Base-by-base conservation (phyloP, 1,284 basidiomycete species). In the Sparassis latifolia region DNA sequence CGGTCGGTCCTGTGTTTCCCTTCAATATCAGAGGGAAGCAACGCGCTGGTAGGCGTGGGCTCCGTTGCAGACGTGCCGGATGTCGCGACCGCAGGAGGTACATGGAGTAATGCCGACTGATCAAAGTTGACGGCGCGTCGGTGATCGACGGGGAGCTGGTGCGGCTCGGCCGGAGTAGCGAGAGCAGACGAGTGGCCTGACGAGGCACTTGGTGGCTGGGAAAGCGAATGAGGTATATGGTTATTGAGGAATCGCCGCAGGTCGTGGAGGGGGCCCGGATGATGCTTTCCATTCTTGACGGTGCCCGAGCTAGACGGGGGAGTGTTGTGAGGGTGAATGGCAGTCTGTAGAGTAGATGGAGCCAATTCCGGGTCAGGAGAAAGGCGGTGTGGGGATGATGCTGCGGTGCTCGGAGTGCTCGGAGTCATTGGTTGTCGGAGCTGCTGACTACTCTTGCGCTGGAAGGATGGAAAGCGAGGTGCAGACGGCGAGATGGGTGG, bases 161-260 rank as follows among this genome's bases (percentile, higher is more conserved):
- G 64, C 10, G 68, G 60, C 30, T 75, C 68, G 2, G 12, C 32
- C 6, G 74, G 73, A 0, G 71, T 68, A 28, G 64, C 62, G 1
- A 66, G 59, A 1, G 57, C 60, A 9, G 65, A 61, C 5, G 57
- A 43, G 20, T 58, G 53, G 41, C 54, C 54, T 28, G 61, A 56
- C 31, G 52, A 39, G 48, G 55, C 41, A 30, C 53, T 51, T 44
- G 56, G 60, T 38, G 59, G 51, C 31, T 62, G 61, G 46, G 59
- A 60, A 53, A 87, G 83, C 52, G 83, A 82, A 54, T 88, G 83
- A 53, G 83, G 83, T 48, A 93, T 86, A 69, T 93, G 90, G 68
- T 90, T 82, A 69, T 94, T 90, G 54, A 96, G 78, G 74, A 96
- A 95, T 33, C 92, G 87, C 64, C 92, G 92, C 59, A 97, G 81